A percentile compares a stretch with the other conserved stretches of the same genome.
These are phyloP conservation scores for Monosporozyma unispora DNA, from an alignment of 805 yeast genomes.

Conservation along the genomic window DNA sequence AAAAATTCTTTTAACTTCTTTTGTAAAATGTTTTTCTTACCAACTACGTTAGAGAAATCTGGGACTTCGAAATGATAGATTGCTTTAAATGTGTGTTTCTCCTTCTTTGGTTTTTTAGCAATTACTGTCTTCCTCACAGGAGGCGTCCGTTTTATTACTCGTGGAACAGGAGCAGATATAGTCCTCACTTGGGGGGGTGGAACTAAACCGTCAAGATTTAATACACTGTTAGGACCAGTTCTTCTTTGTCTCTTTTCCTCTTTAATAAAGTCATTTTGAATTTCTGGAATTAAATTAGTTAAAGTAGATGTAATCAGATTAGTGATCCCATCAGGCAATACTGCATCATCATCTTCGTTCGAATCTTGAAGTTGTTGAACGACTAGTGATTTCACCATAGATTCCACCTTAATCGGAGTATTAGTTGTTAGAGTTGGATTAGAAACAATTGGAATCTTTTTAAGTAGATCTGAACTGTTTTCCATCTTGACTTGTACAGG, in stretches of 20 bases:
- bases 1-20: slow-evolving; percentile 20
- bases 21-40: slow-evolving; percentile 16
- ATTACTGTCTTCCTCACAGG: background rate
- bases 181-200: slow-evolving; percentile 13
- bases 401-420: slow-evolving; percentile 9
- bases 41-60: slow-evolving; percentile 10
- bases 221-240: slow-evolving; percentile 11
- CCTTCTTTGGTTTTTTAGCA: background rate
- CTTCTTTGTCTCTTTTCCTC: slow-evolving; percentile 8
- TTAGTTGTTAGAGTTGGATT: no score
- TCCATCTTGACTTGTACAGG: background rate
- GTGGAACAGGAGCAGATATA: background rate
- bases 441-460: background rate
- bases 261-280: slow-evolving; percentile 6
- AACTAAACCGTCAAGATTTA: slow-evolving; percentile 26
- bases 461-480: background rate
- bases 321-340: slow-evolving; percentile 11
- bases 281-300: slow-evolving; percentile 16
- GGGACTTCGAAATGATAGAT: slow-evolving; percentile 15
- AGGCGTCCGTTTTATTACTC: background rate
- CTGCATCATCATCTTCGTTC: slow-evolving; percentile 6
- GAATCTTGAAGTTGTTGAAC: slow-evolving; percentile 15
- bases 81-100: background rate
- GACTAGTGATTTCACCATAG: slow-evolving; percentile 17
- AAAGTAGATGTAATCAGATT: slow-evolving; percentile 19